Conservation (phyloP, 1,284 basidiomycete species). For the Rhodotorula sp. region DNA sequence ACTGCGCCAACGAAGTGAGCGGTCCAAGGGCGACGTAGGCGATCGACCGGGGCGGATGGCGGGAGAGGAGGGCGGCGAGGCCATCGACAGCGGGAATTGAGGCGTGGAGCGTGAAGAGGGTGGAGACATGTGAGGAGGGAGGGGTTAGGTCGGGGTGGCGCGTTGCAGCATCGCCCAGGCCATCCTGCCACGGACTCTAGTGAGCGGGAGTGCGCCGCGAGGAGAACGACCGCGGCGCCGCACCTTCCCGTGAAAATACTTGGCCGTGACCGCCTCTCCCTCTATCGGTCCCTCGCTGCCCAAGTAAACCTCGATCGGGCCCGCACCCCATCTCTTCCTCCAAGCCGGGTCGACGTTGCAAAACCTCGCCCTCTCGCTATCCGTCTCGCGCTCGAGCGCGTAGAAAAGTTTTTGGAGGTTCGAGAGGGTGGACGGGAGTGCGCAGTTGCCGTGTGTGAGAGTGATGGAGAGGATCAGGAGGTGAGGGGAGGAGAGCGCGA, state of each 20-base stretch:
- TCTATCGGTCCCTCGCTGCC: conserved; percentile 65
- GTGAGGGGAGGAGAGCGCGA: conserved; percentile 56
- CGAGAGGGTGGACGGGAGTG: conserved; percentile 50
- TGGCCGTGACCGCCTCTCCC: conserved; percentile 73
- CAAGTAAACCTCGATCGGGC: conserved; percentile 58
- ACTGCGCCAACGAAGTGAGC: conserved; percentile 69
- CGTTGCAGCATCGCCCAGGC: conserved; percentile 68
- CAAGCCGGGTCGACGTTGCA: conserved; percentile 56
- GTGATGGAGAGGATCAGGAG: conserved; percentile 63
- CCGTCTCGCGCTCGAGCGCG: conserved; percentile 58
- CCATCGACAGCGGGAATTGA: conserved; percentile 49
- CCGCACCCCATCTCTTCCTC: conserved; percentile 13
- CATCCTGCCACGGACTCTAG: conserved; percentile 55
- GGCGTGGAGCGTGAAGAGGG: conserved; percentile 4
- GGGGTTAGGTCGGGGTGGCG: conserved; percentile 72
- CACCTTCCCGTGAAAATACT: conserved; percentile 64
- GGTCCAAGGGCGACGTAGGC: conserved; percentile 86
- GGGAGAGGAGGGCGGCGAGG: conserved; percentile 61
- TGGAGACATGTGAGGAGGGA: conserved; percentile 46
- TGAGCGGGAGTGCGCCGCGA: neutral
- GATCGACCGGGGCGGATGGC: conserved; percentile 63
- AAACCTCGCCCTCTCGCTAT: conserved; percentile 60
- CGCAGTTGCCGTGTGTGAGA: conserved; percentile 50
- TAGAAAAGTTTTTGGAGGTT: conserved; percentile 81
- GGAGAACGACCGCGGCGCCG: neutral